Evolutionary conservation across 371 early-diverging fungal species (phyloP), one percentile per base, ranked within the genome.

Genomic region (Dinochytrium kinnereticum): DNA sequence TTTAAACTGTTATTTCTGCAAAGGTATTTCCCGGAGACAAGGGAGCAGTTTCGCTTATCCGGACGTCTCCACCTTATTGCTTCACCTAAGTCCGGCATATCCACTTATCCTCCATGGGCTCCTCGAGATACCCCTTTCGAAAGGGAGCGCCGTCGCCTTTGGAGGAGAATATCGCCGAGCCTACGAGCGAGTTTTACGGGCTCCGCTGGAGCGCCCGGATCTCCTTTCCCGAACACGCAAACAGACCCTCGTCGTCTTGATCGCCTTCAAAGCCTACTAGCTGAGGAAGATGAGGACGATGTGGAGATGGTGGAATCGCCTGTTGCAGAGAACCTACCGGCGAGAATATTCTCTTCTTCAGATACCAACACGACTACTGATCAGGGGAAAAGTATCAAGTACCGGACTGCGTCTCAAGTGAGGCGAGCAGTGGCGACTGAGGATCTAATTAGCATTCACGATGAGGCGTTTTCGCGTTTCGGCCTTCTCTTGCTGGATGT

Each of bases 21-120:
- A 39, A 71, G 72, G 72, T 71, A 71, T 31, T 71, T 71, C 44
- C 65, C 72, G 24, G 36, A 71, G 40, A 71, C 72, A 28, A 10
- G 72, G 38, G 72, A 71, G 71, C 72, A 71, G 50, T 71, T 28
- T 31, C 10, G 72, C n/a, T 28, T 71, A 5, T 64, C 72, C 19
- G 72, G 72, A 28, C 13, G 44, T 17, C 51, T 71, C 7, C 39
- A 71, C 49, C 26, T 71, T 5, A 26, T 71, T 33, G 38, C 68
- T 10, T 3, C 15, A 21, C 49, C 68, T 2, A 50, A 44, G 3
- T 67, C 68, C 19, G 37, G 37, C 10, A 31, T 67, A 19, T 37
- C 68, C n/a, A n/a, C 39, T 64, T 37, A 28, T 24, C 65, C 72
- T 10, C 65, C 51, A 3, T 71, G 65, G 72, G 65, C 72, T 7